Evolutionary conservation across 257 asterid species (phyloP).

Genomic region (Fraxinus quadrangulata): DNA sequence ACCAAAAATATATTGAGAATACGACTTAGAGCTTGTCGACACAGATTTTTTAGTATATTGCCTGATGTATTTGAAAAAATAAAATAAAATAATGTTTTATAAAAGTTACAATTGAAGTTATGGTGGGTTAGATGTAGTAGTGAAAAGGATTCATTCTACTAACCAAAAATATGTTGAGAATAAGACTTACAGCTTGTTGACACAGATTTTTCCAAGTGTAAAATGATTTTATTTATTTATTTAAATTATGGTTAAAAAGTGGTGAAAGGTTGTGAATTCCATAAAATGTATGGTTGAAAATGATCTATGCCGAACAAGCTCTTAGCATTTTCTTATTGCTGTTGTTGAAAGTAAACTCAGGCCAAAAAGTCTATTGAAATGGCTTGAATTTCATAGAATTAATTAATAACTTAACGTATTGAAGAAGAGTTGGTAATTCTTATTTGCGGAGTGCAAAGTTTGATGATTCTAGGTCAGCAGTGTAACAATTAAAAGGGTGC

Average conservation of each 20-base stretch:
- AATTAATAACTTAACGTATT: too few relatives aligned
- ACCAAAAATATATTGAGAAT: not conserved
- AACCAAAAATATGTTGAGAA: not conserved
- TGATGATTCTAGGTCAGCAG: too few relatives aligned
- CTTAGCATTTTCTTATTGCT: not conserved
- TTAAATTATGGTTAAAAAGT: too few relatives aligned
- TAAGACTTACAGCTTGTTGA: not conserved
- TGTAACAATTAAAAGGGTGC: not conserved
- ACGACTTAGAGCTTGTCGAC: not conserved
- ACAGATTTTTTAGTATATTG: too few relatives aligned
- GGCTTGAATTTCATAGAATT: not conserved
- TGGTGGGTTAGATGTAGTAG: not conserved
- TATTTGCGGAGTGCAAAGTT: not conserved
- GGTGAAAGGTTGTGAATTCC: too few relatives aligned
- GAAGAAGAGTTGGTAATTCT: not conserved
- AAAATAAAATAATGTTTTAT: too few relatives aligned
- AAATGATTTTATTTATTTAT: too few relatives aligned
- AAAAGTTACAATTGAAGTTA: not conserved
- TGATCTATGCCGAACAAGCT: too few relatives aligned
- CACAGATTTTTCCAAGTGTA: too few relatives aligned
- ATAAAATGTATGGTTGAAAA: too few relatives aligned
- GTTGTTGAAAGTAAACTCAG: not conserved
- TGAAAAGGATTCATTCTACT: too few relatives aligned
- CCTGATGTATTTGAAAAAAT: not conserved
- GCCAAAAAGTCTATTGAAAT: not conserved